Evolutionary conservation across 768 basidiomycete genomes (phyloP), one percentile per base, ranked within the genome.

Genomic region (Gloeophyllum trabeum): DNA sequence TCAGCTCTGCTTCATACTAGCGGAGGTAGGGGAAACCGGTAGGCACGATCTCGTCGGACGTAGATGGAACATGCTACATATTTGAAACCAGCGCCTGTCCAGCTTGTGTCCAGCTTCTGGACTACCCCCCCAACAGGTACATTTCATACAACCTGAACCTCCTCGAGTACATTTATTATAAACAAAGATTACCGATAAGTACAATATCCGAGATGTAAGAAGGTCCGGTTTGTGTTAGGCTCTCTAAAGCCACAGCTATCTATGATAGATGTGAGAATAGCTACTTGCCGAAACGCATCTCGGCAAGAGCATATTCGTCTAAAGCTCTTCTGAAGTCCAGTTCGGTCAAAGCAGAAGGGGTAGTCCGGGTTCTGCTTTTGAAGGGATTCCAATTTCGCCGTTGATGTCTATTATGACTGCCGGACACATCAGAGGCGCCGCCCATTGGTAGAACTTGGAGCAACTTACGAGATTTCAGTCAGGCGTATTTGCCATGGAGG

Each of bases 401-500:
- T 7, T 13, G 36, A 10, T 21, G 10, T 37, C n/a, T n/a, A n/a
- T n/a, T n/a, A n/a, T n/a, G n/a, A n/a, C n/a, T n/a, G n/a, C n/a
- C n/a, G n/a, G n/a, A n/a, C n/a, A n/a, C n/a, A n/a, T n/a, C n/a
- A n/a, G n/a, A n/a, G n/a, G n/a, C n/a, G n/a, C n/a, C n/a, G n/a
- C n/a, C n/a, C n/a, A n/a, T n/a, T 10, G 36, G 16, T 32, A 16
- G 10, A 32, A 32, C 20, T 10, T 21, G 36, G 36, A 7, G 20
- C 10, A 10, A 61, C 81, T 60, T 54, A 88, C 87, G 78, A 70
- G 46, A 90, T 77, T 57, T 90, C 87, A 35, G 83, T 84, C 32
- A 90, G 61, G 43, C 79, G 67, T n/a, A 79, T 74, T 51, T 90
- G 87, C 86, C 87, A 90, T 13, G 87, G 87, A 14, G 87, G 87